These are phyloP conservation scores for Suaeda aralocaspica DNA, from an alignment of 148 eudicot species.

Conservation along the genomic window DNA sequence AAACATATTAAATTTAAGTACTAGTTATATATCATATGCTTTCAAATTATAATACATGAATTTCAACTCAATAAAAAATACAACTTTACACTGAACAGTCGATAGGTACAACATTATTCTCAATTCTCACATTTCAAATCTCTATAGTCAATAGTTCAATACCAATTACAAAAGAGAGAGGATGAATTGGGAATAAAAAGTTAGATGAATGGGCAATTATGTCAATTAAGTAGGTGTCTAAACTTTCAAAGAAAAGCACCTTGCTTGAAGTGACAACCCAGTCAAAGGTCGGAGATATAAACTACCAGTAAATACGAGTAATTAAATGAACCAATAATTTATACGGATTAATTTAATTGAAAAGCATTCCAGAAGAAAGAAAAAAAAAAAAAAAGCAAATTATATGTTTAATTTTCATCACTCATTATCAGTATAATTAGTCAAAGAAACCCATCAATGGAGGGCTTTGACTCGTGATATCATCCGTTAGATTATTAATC, in stretches of 20 bases:
- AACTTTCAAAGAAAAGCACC: conserved; percentile 44
- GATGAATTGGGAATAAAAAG: neutral
- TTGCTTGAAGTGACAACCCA: conserved; percentile 45
- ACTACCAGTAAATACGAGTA: too few relatives aligned
- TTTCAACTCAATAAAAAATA: too few relatives aligned
- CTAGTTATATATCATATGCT: too few relatives aligned
- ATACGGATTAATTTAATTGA: neutral
- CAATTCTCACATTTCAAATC: too few relatives aligned
- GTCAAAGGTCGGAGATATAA: conserved; percentile 34
- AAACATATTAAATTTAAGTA: too few relatives aligned
- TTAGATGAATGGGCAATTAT: neutral
- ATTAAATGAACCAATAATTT: too few relatives aligned
- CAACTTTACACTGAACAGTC: too few relatives aligned
- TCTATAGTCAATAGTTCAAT: too few relatives aligned
- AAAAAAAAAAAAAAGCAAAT: too few relatives aligned
- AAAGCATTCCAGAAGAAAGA: neutral
- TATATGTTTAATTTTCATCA: conserved; percentile 8
- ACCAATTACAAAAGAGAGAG: too few relatives aligned
- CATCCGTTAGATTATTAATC: conserved; percentile 15
- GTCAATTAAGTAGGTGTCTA: conserved; percentile 19
- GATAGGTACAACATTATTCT: too few relatives aligned
- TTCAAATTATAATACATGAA: too few relatives aligned
- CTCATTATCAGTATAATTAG: conserved; percentile 17
- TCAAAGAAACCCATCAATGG: conserved; percentile 34
- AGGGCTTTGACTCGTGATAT: conserved; percentile 28